A percentile compares a stretch with the other conserved stretches of the same genome.
Conservation (phyloP, 2,329 filamentous ascomycete genomes). For the Neurospora crassa region DNA sequence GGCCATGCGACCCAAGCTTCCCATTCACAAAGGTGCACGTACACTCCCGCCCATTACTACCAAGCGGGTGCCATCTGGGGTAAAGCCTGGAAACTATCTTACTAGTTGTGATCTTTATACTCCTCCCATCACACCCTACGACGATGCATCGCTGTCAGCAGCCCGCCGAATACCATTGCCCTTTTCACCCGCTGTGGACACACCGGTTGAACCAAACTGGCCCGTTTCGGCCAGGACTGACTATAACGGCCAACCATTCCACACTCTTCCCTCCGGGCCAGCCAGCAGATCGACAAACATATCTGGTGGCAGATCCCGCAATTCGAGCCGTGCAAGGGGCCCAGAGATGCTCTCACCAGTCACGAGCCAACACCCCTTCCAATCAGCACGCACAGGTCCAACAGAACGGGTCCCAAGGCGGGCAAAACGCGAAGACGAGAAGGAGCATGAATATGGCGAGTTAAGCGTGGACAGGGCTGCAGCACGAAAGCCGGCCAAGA, state of each 20-base stretch:
- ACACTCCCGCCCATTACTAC: slow-evolving; percentile 4
- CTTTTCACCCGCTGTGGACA: slow-evolving; percentile 4
- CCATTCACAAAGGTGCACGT: slow-evolving; percentile 6
- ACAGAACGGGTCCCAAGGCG: not conserved
- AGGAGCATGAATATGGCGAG: not conserved
- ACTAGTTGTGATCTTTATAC: slow-evolving; percentile 9
- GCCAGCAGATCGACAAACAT: not conserved
- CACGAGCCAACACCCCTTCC: not conserved
- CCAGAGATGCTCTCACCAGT: not conserved
- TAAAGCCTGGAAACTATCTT: slow-evolving; percentile 7
- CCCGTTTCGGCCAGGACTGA: slow-evolving; percentile 5
- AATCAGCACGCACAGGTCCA: not conserved
- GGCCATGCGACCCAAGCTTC: slow-evolving; percentile 8
- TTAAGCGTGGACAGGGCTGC: not conserved
- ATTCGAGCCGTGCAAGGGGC: not conserved
- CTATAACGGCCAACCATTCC: slow-evolving; percentile 1
- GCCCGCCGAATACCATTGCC: slow-evolving; percentile 1
- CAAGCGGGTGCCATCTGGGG: slow-evolving; percentile 2
- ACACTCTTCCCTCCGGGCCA: not conserved
- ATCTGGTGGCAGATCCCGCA: not conserved
- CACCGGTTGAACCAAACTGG: slow-evolving; percentile 10
- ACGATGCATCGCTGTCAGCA: slow-evolving; percentile 7
- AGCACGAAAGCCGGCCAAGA: not conserved
- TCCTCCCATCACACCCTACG: slow-evolving; percentile 9
- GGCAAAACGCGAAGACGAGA: not conserved